Evolutionary conservation across 345 rosid genomes (phyloP).

Genomic region (Syzygium oleosum): DNA sequence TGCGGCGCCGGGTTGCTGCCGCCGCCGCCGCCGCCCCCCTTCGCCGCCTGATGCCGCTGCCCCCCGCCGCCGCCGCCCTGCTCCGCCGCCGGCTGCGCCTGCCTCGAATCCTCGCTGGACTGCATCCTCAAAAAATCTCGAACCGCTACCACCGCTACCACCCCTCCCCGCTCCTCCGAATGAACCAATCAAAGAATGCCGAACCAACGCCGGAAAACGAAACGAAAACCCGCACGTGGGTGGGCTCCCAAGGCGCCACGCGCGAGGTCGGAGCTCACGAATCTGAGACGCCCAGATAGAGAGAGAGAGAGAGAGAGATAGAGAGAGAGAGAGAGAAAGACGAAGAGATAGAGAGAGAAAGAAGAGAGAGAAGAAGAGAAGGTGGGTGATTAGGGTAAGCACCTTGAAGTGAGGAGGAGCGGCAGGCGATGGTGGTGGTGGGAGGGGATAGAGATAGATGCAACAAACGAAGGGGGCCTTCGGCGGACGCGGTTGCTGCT

Average conservation of each 20-base stretch:
- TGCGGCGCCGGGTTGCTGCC: conserved; percentile 17
- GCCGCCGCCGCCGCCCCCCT: conserved; percentile 1
- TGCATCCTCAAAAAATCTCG: background rate
- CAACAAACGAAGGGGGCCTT: conserved; percentile 1
- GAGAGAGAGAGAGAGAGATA: background rate
- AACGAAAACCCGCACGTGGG: background rate
- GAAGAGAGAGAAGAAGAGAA: background rate
- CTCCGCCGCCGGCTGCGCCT: background rate
- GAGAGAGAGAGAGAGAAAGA: background rate
- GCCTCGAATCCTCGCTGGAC: background rate
- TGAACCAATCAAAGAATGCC: background rate
- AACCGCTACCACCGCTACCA: background rate
- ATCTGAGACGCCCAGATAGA: background rate
- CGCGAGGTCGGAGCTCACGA: background rate
- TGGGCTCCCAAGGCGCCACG: background rate
- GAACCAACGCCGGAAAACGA: background rate
- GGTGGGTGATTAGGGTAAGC: background rate
- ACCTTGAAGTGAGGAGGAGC: background rate
- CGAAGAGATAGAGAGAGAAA: background rate
- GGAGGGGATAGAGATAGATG: background rate
- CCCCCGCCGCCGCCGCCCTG: background rate
- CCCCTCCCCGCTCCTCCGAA: background rate
- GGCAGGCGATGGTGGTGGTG: background rate
- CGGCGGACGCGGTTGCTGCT: conserved; percentile 20
- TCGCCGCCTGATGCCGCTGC: background rate